Conservation (phyloP, 805 yeast genomes). For the Naumovozyma castellii region DNA sequence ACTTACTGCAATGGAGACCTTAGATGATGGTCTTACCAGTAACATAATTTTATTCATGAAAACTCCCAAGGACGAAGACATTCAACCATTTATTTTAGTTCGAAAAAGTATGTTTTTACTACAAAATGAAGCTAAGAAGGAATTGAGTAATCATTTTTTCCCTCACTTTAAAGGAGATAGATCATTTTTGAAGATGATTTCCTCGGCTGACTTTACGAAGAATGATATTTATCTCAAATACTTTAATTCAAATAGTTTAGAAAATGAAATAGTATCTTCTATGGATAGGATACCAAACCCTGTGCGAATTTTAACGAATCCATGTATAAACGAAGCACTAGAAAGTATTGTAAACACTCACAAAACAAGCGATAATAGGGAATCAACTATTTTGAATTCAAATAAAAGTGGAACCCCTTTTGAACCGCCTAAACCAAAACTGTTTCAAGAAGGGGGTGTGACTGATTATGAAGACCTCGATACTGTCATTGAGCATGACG, state of each 20-base stretch:
- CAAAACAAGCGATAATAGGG: background rate
- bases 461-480: background rate
- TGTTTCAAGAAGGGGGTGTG: background rate
- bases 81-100: slow-evolving; percentile 32
- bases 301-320: slow-evolving; percentile 13
- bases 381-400: slow-evolving; percentile 11
- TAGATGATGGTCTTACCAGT: slow-evolving; percentile 15
- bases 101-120: slow-evolving; percentile 49
- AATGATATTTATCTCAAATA: slow-evolving; percentile 19
- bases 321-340: slow-evolving; percentile 29
- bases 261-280: slow-evolving; percentile 8
- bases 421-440: background rate
- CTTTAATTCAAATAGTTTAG: slow-evolving; percentile 9
- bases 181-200: slow-evolving; percentile 42
- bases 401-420: background rate
- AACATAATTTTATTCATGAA: slow-evolving; percentile 9
- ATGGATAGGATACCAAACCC: slow-evolving; percentile 10
- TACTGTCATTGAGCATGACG: background rate
- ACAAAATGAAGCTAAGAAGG: slow-evolving; percentile 44
- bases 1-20: slow-evolving; percentile 13
- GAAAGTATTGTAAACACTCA: slow-evolving; percentile 23
- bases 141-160: slow-evolving; percentile 47
- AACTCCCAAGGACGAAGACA: slow-evolving; percentile 3
- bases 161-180: slow-evolving; percentile 54
- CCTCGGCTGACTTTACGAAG: slow-evolving; percentile 32